Conservation (phyloP, 176 grass and related monocot species). For the Carex pumila region DNA sequence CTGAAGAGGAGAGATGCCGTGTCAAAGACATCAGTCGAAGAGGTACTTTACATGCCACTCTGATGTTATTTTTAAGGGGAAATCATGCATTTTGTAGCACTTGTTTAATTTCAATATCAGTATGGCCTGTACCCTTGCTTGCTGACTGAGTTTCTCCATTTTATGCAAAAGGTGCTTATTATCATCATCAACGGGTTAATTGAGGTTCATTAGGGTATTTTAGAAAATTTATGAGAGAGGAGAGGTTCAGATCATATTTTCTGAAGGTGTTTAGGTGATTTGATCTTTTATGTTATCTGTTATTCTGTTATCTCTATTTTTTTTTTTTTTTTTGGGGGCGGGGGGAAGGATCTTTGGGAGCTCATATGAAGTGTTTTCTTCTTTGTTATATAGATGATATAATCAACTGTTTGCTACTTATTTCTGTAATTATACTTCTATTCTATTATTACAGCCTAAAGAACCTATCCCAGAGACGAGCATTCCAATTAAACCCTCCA, state of each 20-base stretch:
- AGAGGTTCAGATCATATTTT: not conserved
- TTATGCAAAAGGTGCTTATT: not conserved
- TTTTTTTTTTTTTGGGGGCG: too few species aligned
- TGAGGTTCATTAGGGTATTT: not conserved
- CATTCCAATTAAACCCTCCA: too few species aligned
- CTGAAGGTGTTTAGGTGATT: not conserved
- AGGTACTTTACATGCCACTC: not conserved
- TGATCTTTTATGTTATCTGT: not conserved
- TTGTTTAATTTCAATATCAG: not conserved
- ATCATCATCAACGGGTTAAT: not conserved
- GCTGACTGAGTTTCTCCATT: not conserved
- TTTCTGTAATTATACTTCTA: too few species aligned
- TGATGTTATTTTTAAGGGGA: not conserved
- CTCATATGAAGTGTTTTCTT: not conserved
- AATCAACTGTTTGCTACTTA: too few species aligned
- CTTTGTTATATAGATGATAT: not conserved
- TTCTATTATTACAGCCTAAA: too few species aligned
- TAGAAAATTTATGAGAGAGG: not conserved
- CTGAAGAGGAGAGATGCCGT: slow-evolving; percentile 1
- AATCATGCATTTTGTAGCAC: not conserved
- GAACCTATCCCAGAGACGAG: too few species aligned
- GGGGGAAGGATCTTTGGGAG: too few species aligned
- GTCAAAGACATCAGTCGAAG: not conserved
- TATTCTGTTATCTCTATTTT: too few species aligned
- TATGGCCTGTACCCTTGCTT: not conserved